Evolutionary conservation across 805 yeast species (phyloP).

Genomic region (Wickerhamiella azymoides): DNA sequence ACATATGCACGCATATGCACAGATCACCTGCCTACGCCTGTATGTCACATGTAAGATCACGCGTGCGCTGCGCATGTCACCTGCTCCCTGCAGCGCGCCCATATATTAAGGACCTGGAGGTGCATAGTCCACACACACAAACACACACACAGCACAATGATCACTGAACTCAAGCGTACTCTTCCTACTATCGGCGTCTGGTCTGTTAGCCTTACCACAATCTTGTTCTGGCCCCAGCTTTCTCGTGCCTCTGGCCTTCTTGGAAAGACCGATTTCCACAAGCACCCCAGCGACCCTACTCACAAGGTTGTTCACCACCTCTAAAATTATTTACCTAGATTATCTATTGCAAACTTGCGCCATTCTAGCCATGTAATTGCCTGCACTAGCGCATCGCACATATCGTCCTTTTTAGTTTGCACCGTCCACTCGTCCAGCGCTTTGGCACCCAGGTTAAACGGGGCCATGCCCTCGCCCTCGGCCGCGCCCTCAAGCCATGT

Average conservation of each 20-base stretch:
- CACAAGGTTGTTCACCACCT: slow-evolving; percentile 1
- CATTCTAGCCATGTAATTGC: slow-evolving; percentile 39
- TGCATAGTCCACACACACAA: neutral
- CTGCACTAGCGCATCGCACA: slow-evolving; percentile 52
- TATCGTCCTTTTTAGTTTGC: slow-evolving; percentile 38
- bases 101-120: too few species aligned
- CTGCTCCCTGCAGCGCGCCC: too few species aligned
- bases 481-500: slow-evolving; percentile 12
- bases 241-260: neutral
- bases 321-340: neutral
- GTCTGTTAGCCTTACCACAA: slow-evolving; percentile 2
- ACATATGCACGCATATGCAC: too few species aligned
- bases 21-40: too few species aligned
- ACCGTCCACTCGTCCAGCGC: neutral
- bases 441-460: neutral
- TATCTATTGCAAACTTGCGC: slow-evolving; percentile 22
- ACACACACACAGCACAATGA: neutral
- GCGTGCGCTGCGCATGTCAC: too few species aligned
- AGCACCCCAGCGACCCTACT: neutral
- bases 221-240: slow-evolving; percentile 4
- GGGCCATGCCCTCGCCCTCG: neutral
- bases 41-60: too few species aligned
- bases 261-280: neutral
- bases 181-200: slow-evolving; percentile 2
- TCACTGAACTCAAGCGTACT: slow-evolving; percentile 2